Percentiles rank a stretch among this genome's conserved stretches.
These are phyloP conservation scores for Lactarius quietus DNA, from an alignment of 768 basidiomycete genomes.

Conservation along the genomic window DNA sequence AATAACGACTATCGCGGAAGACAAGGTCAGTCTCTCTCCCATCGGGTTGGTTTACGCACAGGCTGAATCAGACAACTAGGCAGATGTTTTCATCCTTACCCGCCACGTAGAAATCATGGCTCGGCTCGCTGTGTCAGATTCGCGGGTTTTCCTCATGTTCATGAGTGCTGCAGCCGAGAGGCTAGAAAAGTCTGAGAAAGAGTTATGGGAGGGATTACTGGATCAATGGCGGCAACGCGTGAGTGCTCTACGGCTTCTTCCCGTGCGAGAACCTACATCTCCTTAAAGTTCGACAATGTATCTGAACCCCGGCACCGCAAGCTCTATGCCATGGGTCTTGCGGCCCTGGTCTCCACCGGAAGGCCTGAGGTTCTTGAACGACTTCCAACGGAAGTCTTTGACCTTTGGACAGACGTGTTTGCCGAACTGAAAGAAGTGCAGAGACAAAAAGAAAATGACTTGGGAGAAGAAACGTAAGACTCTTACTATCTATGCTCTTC, in stretches of 20 bases:
- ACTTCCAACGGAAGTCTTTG: conserved; percentile 72
- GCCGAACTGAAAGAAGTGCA: conserved; percentile 76
- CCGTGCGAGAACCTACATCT: not conserved
- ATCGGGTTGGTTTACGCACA: conserved; percentile 13
- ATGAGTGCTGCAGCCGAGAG: conserved; percentile 57
- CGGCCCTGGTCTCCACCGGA: conserved; percentile 70
- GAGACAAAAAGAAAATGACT: conserved; percentile 30
- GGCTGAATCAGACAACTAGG: conserved; percentile 31
- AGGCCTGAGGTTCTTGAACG: conserved; percentile 68
- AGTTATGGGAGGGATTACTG: conserved; percentile 62
- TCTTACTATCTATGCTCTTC: not conserved
- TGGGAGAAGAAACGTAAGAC: conserved; percentile 10
- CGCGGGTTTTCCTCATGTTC: conserved; percentile 64
- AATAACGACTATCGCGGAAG: conserved; percentile 56
- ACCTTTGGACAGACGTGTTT: conserved; percentile 86
- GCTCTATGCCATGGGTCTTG: conserved; percentile 78
- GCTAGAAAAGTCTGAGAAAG: conserved; percentile 45
- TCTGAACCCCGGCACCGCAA: conserved; percentile 83
- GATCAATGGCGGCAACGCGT: conserved; percentile 85
- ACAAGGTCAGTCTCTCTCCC: conserved; percentile 47
- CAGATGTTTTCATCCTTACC: conserved; percentile 46
- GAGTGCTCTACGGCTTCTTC: conserved; percentile 26
- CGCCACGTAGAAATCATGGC: conserved; percentile 74
- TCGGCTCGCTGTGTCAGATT: conserved; percentile 65
- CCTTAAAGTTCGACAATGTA: conserved; percentile 80